Evolutionary conservation across 495 filamentous ascomycete genomes (phyloP).

Genomic region (Penicillium turbatum): DNA sequence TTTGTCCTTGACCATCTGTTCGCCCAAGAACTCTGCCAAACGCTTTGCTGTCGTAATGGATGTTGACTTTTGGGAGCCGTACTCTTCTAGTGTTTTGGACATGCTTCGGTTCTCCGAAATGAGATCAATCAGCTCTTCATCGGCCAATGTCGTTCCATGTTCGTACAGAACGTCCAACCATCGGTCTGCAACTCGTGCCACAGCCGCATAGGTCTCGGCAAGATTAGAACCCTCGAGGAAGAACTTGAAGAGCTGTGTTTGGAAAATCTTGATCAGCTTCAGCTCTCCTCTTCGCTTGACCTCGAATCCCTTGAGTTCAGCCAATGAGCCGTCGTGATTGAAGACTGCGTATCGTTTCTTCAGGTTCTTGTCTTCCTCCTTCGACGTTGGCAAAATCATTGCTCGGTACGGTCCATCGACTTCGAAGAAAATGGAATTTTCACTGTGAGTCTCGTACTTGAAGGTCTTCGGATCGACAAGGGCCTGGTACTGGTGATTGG

Average conservation of each 20-base stretch:
- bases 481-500: constrained; percentile 95
- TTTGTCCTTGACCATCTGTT: constrained; percentile 99
- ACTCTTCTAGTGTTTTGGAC: constrained; percentile 93
- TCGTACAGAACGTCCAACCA: constrained; percentile 94
- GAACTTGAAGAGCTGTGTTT: constrained; percentile 98
- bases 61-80: constrained; percentile 91
- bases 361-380: constrained; percentile 98
- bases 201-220: constrained; percentile 81
- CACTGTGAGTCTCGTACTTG: constrained; percentile 91
- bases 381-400: constrained; percentile 96
- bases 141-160: constrained; percentile 79
- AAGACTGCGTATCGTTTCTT: constrained; percentile 99
- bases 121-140: constrained; percentile 96
- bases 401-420: constrained; percentile 96
- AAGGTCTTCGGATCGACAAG: constrained; percentile 72
- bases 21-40: constrained; percentile 90
- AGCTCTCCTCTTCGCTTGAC: constrained; percentile 97
- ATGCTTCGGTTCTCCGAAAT: constrained; percentile 99
- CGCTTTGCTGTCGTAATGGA: constrained; percentile 98
- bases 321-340: constrained; percentile 92
- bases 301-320: constrained; percentile 98
- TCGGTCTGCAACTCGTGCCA: constrained; percentile 90
- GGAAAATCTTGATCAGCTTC: constrained; percentile 99
- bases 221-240: constrained; percentile 89
- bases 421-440: constrained; percentile 99